Base-by-base conservation (phyloP, 345 rosid species). In the Clarkia xantiana region DNA sequence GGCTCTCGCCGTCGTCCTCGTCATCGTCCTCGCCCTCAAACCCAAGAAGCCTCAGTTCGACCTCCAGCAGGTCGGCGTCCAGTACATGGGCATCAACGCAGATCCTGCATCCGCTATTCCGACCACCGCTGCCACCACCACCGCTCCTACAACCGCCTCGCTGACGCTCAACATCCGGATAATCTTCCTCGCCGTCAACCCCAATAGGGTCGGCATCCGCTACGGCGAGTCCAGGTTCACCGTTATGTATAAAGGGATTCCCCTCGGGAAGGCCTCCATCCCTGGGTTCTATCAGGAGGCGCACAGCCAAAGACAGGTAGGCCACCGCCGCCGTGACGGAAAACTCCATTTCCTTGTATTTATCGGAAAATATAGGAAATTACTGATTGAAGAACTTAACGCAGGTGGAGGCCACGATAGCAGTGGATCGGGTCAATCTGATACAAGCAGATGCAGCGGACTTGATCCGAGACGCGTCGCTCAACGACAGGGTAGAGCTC, bases 21-120 rank as follows among this genome's bases (percentile, higher is more conserved):
- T 91, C 49, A 63, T 91, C 20, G 53, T 86, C 66, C 85, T 91
- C 25, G 98, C 94, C 43, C 87, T 91, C 54, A 91, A 91, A 58
- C 98, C 98, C 63, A 86, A 86, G 60, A 86, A 84, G 36, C 98
- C 98, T 43, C 96, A 91, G 60, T 91, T 91, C 71, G 98, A 91
- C 77, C 94, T 91, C 55, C 96, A 91, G 52, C 94, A 83, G 69
- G 98, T 91, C 6, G 89, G 74, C 19, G 96, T 91, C 23, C 85
- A 81, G 66, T 77, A 81, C 72, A 79, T 83, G 91, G 94, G 97
- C 56, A 86, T 86, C 57, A 65, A 54, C 44, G 62, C 71, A 25
- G 54, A 65, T 40, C 36, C 76, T 11, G 39, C 73, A 38, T 65
- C 75, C 58, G 81, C 81, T 51, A 61, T 78, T 6, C 42, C 72